A percentile compares a stretch with the other conserved stretches of the same genome.
Conservation (phyloP, 768 basidiomycete genomes). For the Leccinellum luteum region DNA sequence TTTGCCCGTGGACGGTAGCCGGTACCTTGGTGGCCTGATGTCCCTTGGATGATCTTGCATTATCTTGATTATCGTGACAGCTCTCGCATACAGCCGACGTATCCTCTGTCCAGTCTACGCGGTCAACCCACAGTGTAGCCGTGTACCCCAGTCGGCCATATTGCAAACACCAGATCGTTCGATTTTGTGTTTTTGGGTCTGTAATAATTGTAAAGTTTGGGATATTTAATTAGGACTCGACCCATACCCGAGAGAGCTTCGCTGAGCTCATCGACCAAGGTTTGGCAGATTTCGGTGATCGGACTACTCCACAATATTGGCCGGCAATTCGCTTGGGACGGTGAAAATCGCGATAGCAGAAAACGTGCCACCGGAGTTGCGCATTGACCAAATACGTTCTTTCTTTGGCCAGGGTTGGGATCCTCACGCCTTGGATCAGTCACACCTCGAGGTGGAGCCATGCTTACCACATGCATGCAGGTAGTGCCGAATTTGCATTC, state of each 20-base stretch:
- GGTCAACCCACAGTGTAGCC: slow-evolving; percentile 6
- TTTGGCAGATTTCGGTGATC: slow-evolving; percentile 25
- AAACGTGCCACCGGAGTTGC: slow-evolving; percentile 23
- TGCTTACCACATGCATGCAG: slow-evolving; percentile 32
- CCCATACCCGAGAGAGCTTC: slow-evolving; percentile 19
- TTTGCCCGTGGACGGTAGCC: slow-evolving; percentile 8
- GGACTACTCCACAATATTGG: slow-evolving; percentile 25
- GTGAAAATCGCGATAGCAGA: slow-evolving; percentile 6
- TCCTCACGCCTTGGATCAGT: slow-evolving; percentile 33
- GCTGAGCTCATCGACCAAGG: slow-evolving; percentile 30
- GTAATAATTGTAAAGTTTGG: slow-evolving; percentile 18
- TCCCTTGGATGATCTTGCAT: slow-evolving; percentile 8
- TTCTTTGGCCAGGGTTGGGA: slow-evolving; percentile 22
- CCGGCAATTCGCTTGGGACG: slow-evolving; percentile 25
- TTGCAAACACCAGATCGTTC: slow-evolving; percentile 6
- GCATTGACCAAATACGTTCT: slow-evolving; percentile 7
- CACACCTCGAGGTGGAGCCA: slow-evolving; percentile 35
- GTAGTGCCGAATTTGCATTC: slow-evolving; percentile 30
- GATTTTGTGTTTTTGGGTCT: slow-evolving; percentile 5
- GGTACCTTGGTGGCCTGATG: slow-evolving; percentile 22
- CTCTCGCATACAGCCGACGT: slow-evolving; percentile 8
- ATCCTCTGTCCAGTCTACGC: not conserved
- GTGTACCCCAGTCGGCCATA: slow-evolving; percentile 11
- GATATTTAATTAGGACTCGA: slow-evolving; percentile 20
- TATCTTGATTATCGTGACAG: slow-evolving; percentile 11